Conservation (phyloP, 257 asterid genomes). For the Avicennia marina region DNA sequence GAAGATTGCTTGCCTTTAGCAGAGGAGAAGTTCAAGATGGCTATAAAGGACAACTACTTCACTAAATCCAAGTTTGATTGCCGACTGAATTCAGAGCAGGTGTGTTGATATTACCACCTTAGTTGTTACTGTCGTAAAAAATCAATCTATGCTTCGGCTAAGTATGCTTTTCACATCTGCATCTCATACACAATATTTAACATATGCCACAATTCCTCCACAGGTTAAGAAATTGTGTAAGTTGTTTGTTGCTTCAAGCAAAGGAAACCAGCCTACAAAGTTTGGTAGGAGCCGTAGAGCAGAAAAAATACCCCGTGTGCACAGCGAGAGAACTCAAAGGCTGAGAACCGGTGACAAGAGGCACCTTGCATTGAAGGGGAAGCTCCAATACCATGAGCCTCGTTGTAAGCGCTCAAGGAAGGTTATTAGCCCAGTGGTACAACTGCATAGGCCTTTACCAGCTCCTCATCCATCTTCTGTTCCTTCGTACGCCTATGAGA, state of each 20-base stretch:
- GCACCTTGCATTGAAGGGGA: constrained; percentile 33
- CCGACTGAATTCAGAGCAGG: constrained; percentile 70
- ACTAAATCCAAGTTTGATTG: constrained; percentile 65
- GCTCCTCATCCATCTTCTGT: constrained; percentile 21
- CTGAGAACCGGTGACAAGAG: constrained; percentile 25
- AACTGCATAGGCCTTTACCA: constrained; percentile 15
- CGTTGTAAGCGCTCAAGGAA: constrained; percentile 41
- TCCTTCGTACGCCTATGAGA: constrained; percentile 40
- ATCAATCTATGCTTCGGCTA: not conserved
- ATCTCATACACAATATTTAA: constrained; percentile 2
- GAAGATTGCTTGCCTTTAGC: constrained; percentile 75
- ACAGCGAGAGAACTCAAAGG: constrained; percentile 24
- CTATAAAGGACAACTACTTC: constrained; percentile 61
- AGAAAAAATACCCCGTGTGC: constrained; percentile 21
- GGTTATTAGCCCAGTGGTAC: constrained; percentile 24
- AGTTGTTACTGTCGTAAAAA: not conserved
- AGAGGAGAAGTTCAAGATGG: constrained; percentile 74
- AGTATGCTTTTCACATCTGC: not conserved
- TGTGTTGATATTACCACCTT: constrained; percentile 12
- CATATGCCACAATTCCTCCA: constrained; percentile 15
- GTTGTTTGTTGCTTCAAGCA: constrained; percentile 44
- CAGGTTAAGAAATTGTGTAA: constrained; percentile 75
- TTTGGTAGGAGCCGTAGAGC: constrained; percentile 23
- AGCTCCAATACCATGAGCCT: constrained; percentile 19
- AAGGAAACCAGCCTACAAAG: constrained; percentile 26